Evolutionary conservation across 352 stramenopile species (phyloP), one percentile per base, ranked within the genome.

Genomic region (Pythium phragmiticola): DNA sequence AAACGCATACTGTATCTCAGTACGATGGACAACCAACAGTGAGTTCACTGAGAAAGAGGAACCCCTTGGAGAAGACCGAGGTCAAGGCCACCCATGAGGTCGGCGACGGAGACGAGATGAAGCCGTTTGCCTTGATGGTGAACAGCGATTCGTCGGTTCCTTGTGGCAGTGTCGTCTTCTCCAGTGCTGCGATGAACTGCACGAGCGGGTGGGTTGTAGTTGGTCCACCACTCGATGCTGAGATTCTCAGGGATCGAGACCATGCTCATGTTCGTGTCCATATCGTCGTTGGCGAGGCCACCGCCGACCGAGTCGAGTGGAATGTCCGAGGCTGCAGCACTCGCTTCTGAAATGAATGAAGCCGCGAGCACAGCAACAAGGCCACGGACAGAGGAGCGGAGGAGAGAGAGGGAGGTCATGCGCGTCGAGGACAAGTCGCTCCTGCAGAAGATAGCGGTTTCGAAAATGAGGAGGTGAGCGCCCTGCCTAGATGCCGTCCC

Each of bases 221-320:
- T 63, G 23, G 49, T 37, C 42, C 42, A 56, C 43, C 57, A 63
- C 46, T 53, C 16, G 7, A 43, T 55, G 12, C 55, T 63, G 45
- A 23, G 46, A 30, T 63, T 63, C 36, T 63, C 57, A 2, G 57
- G 28, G 34, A 63, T 63, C 57, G 42, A 63, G n/a, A 63, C 57
- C 21, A 63, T 28, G 36, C 57, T 63, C 57, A 63, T 63, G 30
- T 56, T 63, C 57, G 57, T 63, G 48, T 56, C 57, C 4, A 56
- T 33, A 19, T 63, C 37, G 37, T 17, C n/a, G 11, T 37, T 48
- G 14, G 36, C 39, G 39, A 60, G 19, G 11, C 41, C 41, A 17
- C 54, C 54, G 12, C 37, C 19, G 26, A 60, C 34, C 11, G 19
- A 17, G 41, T 60, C 37, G 14, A 60, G 26, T 9, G 30, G 26